Evolutionary conservation across 805 yeast species (phyloP), one percentile per base, ranked within the genome.

Genomic region (Teunomyces aglyptinius): DNA sequence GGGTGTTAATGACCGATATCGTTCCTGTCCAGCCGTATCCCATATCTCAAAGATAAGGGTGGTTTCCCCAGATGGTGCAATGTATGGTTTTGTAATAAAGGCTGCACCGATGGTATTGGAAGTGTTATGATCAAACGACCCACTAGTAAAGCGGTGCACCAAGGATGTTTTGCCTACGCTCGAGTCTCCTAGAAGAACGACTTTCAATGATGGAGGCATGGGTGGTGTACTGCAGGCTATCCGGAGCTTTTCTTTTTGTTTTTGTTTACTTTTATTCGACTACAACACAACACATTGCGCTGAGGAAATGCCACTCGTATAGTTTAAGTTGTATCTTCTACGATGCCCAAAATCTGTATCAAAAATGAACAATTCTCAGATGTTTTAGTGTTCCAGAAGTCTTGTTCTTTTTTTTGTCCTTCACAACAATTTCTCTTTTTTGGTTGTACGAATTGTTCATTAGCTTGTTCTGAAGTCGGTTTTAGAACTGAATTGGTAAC

Each of bases 71-170:
- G 69, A 31, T 3, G 56, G 45, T 12, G 63, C 53, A 4, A 77
- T 66, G 51, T 70, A 61, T 12, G 81, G 59, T 62, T 90, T 95
- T 13, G 97, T 89, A 33, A 94, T 77, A 65, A 92, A 94, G 0
- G 98, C 99, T 3, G 99, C 99, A n/a, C 99, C 99, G 46, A 94
- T 94, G 1, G 99, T 94, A 36, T 96, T 87, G 55, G 95, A 89
- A 49, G 92, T 80, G 53, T 81, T 80, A 26, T 81, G 84, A 54
- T 89, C 94, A 62, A 92, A 94, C 0, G 81, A 67, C 56, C 82
- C 78, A 51, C 71, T 71, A 35, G 80, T 91, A 57, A 91, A 89
- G 44, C 97, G 71, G 53, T 86, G 86, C 1, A 89, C 90, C 7
- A 92, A 76, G 1, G 97, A 89, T 5, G 81, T 75, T 54, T 80